Percentiles rank a stretch among this genome's conserved stretches.
These are phyloP conservation scores for Inonotus hispidus DNA, from an alignment of 1,284 basidiomycete genomes.

Conservation along the genomic window DNA sequence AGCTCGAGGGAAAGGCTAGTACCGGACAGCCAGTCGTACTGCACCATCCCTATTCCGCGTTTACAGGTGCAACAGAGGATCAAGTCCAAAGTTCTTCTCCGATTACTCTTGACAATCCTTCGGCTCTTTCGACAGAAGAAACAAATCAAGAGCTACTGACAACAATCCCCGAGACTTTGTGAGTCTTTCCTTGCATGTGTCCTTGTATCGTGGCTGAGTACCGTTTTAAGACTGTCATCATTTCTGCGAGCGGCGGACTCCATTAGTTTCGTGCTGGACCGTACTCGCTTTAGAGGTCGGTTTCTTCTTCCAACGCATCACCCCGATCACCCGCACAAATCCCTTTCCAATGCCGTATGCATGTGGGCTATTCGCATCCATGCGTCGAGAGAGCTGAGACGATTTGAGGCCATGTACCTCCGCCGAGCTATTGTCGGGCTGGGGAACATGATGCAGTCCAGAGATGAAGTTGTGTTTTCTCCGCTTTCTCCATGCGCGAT, in stretches of 20 bases:
- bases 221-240: constrained; percentile 20
- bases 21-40: constrained; percentile 26
- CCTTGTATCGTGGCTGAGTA: neutral
- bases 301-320: constrained; percentile 28
- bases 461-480: constrained; percentile 27
- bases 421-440: constrained; percentile 39
- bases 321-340: constrained; percentile 40
- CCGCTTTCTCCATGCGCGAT: neutral
- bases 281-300: constrained; percentile 26
- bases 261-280: constrained; percentile 31
- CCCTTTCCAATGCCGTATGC: constrained; percentile 43
- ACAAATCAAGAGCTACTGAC: constrained; percentile 20
- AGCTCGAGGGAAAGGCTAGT: constrained; percentile 32
- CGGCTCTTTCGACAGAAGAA: constrained; percentile 14
- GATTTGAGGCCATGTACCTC: constrained; percentile 35
- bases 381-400: constrained; percentile 22
- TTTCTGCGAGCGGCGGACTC: constrained; percentile 24
- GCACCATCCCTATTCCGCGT: constrained; percentile 29
- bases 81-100: neutral
- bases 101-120: neutral
- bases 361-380: constrained; percentile 44
- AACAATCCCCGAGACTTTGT: constrained; percentile 21
- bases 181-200: constrained; percentile 2
- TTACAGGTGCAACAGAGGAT: neutral
- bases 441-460: constrained; percentile 28